phyloP scores from a whole-genome alignment of 257 asterid genomes.

The Solanum ossicruentum region DNA sequence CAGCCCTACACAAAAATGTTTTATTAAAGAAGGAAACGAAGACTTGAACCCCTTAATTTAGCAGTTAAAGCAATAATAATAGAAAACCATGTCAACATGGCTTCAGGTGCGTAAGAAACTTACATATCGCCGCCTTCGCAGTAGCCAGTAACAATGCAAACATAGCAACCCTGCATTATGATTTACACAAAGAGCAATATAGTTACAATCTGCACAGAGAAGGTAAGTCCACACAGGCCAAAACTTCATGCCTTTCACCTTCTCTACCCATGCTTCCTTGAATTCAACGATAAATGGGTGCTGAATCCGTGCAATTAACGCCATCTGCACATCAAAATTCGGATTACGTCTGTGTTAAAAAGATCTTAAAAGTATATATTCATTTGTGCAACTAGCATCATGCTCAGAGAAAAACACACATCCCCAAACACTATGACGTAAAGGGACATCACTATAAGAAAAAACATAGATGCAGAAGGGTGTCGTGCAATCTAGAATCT shows the following conservation, averaged over 20 bases:
- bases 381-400: neutral
- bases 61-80: neutral
- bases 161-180: slow-evolving; percentile 84
- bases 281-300: slow-evolving; percentile 92
- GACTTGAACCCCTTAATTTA: neutral
- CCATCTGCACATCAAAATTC: slow-evolving; percentile 58
- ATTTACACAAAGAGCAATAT: neutral
- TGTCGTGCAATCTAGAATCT: too few relatives aligned
- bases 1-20: slow-evolving; percentile 53
- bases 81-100: neutral
- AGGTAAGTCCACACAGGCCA: neutral
- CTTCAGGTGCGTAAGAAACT: slow-evolving; percentile 12
- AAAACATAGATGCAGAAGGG: neutral
- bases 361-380: neutral
- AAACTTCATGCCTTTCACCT: slow-evolving; percentile 37
- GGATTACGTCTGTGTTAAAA: neutral
- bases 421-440: neutral
- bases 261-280: slow-evolving; percentile 99
- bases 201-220: neutral
- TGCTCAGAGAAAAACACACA: neutral
- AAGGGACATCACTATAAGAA: neutral
- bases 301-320: slow-evolving; percentile 84
- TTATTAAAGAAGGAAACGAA: neutral
- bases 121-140: slow-evolving; percentile 99
- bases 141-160: slow-evolving; percentile 95